phyloP scores from a whole-genome alignment of 768 basidiomycete species.

The Lentinula lateritia region DNA sequence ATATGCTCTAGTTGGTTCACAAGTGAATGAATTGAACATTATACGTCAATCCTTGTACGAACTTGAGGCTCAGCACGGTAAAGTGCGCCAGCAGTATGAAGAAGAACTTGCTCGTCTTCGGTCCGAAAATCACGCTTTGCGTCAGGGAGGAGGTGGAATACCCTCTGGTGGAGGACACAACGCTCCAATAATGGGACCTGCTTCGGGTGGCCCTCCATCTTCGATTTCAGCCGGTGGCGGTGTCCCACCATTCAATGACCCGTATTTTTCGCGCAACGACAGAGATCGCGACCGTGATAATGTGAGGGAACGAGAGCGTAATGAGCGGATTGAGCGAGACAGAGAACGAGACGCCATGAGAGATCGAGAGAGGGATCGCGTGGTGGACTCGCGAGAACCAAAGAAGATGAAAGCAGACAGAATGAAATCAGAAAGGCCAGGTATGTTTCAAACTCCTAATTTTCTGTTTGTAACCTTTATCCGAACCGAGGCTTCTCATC shows the following conservation, averaged over 20 bases:
- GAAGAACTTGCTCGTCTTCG: slow-evolving; percentile 74
- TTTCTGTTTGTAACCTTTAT: no score
- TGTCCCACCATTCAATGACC: slow-evolving; percentile 16
- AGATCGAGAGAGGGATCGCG: slow-evolving; percentile 29
- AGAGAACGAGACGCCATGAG: slow-evolving; percentile 25
- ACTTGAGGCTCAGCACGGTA: slow-evolving; percentile 82
- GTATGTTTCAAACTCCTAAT: not conserved
- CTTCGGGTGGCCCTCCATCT: slow-evolving; percentile 14
- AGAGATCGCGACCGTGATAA: slow-evolving; percentile 7
- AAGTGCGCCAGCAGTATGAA: slow-evolving; percentile 84
- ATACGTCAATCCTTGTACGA: slow-evolving; percentile 90
- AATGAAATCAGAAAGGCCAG: slow-evolving; percentile 29
- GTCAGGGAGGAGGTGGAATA: slow-evolving; percentile 26
- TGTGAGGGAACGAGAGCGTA: slow-evolving; percentile 6
- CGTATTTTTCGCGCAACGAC: slow-evolving; percentile 11
- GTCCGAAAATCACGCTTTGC: slow-evolving; percentile 54
- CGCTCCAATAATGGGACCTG: slow-evolving; percentile 11
- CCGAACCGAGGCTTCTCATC: not conserved
- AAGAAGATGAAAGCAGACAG: slow-evolving; percentile 44
- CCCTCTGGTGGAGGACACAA: slow-evolving; percentile 28
- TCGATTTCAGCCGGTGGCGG: slow-evolving; percentile 22
- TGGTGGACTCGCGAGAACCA: slow-evolving; percentile 28
- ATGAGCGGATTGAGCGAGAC: slow-evolving; percentile 11
- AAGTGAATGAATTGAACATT: slow-evolving; percentile 86
- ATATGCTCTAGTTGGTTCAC: slow-evolving; percentile 51